Base-by-base conservation (phyloP, 148 eudicot genomes). In the Simmondsia chinensis region DNA sequence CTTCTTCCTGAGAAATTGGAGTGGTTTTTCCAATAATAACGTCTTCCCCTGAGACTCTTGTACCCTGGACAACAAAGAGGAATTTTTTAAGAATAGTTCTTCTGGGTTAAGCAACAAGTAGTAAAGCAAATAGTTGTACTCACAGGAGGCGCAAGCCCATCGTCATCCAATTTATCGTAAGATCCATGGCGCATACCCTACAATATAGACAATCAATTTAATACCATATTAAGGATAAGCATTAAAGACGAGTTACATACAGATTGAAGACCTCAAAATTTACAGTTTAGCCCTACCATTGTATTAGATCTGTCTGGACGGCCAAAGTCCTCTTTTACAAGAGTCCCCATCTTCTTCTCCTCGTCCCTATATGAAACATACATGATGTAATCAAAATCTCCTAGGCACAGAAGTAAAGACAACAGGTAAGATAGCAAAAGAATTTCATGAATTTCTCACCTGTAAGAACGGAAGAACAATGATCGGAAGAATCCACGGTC, bases 141-240 rank as follows among this genome's bases (percentile, higher is more conserved):
- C 68, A 82, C 93, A 35, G 99, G 99, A 64, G 99, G 99, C 4
- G 95, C 99, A 62, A 91, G 88, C 29, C 99, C 99, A 66, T 91
- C 99, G 32, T 85, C 99, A 42, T 91, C 99, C 64, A 91, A 64
- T 39, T 91, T 91, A 60, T 91, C 99, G 44, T 91, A 91, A 5
- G 99, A 91, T 29, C 99, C 99, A 64, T 91, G 99, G 6, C 95
- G 75, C 99, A 91, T 91, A 31, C 95, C 99, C 93, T 82, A 50
- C 46, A 37, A 59, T 41, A 38, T 3, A 22, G n/a, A n/a, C n/a
- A 48, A 42, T 3, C 15, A 12, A 8, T 33, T 45, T 19, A 51
- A 20, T 40, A 55, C 28, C 23, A 22, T 17, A 46, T 15, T 26
- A 30, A 21, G 18, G 21, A 25, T 32, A 37, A 12, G 21, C 32